These are phyloP conservation scores for Wickerhamiella hasegawae DNA, from an alignment of 805 yeast species.

Conservation along the genomic window DNA sequence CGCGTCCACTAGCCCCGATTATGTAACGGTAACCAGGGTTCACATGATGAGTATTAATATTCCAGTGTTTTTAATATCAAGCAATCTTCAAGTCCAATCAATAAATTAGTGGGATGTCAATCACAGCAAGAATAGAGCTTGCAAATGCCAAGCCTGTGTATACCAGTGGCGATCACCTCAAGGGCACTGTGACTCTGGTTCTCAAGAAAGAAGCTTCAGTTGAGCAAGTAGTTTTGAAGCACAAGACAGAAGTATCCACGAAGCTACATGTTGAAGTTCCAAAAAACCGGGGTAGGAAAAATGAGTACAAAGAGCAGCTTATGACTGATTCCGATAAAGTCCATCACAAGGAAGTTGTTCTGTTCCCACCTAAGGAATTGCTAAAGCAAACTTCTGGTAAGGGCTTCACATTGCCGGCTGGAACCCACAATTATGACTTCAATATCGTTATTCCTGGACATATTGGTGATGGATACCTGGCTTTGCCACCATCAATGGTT, in stretches of 20 bases:
- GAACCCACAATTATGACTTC: slow-evolving; percentile 7
- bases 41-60: no score
- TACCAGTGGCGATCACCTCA: slow-evolving; percentile 8
- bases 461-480: background rate
- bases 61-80: no score
- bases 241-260: slow-evolving; percentile 7
- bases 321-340: background rate
- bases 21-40: no score
- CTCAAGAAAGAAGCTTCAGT: slow-evolving; percentile 5
- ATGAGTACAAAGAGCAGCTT: background rate
- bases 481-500: slow-evolving; percentile 2
- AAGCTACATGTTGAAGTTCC: background rate
- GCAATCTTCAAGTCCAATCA: no score
- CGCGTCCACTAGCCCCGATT: no score
- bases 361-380: slow-evolving; percentile 5
- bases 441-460: slow-evolving; percentile 3
- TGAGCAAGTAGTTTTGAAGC: slow-evolving; percentile 6
- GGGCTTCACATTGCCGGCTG: slow-evolving; percentile 5
- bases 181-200: slow-evolving; percentile 7
- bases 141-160: slow-evolving; percentile 5
- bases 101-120: no score
- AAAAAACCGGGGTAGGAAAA: background rate
- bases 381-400: slow-evolving; percentile 1
- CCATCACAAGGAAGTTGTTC: slow-evolving; percentile 1
- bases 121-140: slow-evolving; percentile 1